A percentile compares a stretch with the other conserved stretches of the same genome.
phyloP scores from a whole-genome alignment of 257 asterid species.

The Capsicum chinense region DNA sequence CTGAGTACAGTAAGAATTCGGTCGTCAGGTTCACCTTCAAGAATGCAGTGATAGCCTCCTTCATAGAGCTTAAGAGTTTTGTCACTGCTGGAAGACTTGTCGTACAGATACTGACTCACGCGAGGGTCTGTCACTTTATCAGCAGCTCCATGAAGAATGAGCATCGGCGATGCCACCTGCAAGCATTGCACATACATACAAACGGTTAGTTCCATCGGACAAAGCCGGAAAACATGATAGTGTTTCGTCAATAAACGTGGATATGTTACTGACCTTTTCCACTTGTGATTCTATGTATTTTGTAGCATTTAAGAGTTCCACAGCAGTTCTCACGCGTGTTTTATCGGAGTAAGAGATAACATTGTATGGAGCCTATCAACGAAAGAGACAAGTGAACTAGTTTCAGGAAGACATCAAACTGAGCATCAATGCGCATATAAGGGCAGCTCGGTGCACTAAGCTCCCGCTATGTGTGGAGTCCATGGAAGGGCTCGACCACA shows the following conservation, averaged over 20 bases:
- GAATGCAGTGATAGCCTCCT: slow-evolving; percentile 84
- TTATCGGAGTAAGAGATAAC: slow-evolving; percentile 85
- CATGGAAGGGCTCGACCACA: background rate
- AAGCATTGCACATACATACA: background rate
- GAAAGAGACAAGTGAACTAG: background rate
- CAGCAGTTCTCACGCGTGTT: slow-evolving; percentile 87
- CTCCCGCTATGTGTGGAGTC: background rate
- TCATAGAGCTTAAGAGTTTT: slow-evolving; percentile 87
- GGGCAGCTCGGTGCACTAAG: background rate
- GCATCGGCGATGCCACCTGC: slow-evolving; percentile 81
- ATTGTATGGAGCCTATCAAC: slow-evolving; percentile 79
- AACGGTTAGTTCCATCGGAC: background rate
- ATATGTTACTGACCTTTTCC: slow-evolving; percentile 58
- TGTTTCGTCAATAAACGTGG: background rate
- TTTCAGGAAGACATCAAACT: background rate
- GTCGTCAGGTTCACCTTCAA: slow-evolving; percentile 99
- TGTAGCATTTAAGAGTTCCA: slow-evolving; percentile 87
- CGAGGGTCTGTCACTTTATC: slow-evolving; percentile 97
- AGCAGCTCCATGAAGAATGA: slow-evolving; percentile 88
- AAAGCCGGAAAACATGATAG: background rate
- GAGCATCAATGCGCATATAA: background rate
- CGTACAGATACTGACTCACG: slow-evolving; percentile 73
- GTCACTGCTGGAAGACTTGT: slow-evolving; percentile 68
- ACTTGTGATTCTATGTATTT: slow-evolving; percentile 75
- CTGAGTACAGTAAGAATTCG: slow-evolving; percentile 68